These are phyloP conservation scores for Triticum aestivum DNA, from an alignment of 176 grass and related monocot genomes.

Conservation along the genomic window IWGSC_CS_RefSeq_v2.1 NC_057806.1:323573-324072, in stretches of 20 bases:
- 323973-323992: background rate
- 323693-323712: slow-evolving; percentile 33
- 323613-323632: slow-evolving; percentile 99
- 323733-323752: slow-evolving; percentile 54
- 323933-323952: too few species aligned
- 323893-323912: too few species aligned
- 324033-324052: too few species aligned
- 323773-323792: background rate
- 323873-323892: too few species aligned
- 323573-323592: slow-evolving; percentile 96
- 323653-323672: slow-evolving; percentile 51
- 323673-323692: slow-evolving; percentile 26
- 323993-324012: background rate
- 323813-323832: background rate
- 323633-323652: slow-evolving; percentile 86
- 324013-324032: background rate
- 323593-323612: slow-evolving; percentile 88
- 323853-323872: background rate
- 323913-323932: too few species aligned
- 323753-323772: background rate
- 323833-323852: slow-evolving; percentile 9
- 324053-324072: too few species aligned
- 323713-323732: slow-evolving; percentile 32
- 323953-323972: background rate
- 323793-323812: background rate